Conservation (phyloP, 345 rosid species). For the Eucalyptus victrix region DNA sequence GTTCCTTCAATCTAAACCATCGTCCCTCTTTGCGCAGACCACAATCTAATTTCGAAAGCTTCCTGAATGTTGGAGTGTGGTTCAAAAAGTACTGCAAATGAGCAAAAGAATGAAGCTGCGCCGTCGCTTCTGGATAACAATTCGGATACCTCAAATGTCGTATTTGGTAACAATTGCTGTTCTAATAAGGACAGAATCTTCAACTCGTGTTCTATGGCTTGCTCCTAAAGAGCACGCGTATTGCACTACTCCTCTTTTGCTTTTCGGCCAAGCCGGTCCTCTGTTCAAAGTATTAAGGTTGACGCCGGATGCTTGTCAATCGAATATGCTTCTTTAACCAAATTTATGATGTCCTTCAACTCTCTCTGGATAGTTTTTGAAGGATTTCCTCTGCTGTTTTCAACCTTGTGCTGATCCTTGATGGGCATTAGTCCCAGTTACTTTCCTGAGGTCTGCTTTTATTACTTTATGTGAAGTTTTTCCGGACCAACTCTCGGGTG, state of each 20-base stretch:
- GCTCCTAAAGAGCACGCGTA: background rate
- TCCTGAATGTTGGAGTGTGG: constrained; percentile 69
- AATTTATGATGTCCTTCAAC: background rate
- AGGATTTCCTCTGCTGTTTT: background rate
- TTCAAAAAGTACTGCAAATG: constrained; percentile 70
- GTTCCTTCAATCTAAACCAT: background rate
- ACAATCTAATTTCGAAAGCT: constrained; percentile 73
- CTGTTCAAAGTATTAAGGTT: background rate
- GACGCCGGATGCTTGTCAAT: background rate
- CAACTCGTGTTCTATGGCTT: background rate
- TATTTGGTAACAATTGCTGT: background rate
- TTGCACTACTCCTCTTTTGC: background rate
- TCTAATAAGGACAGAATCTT: background rate
- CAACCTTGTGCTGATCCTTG: background rate
- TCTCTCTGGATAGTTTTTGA: background rate
- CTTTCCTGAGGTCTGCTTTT: background rate
- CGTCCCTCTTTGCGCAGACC: constrained; percentile 36
- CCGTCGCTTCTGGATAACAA: background rate
- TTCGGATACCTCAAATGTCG: background rate
- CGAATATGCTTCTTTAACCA: background rate
- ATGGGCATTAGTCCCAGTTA: background rate
- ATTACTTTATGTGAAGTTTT: too few relatives aligned
- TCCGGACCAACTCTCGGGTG: background rate
- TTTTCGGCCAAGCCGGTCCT: background rate
- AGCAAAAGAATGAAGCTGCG: background rate